Conservation (phyloP, 108 stramenopile genomes). For the Stephanodiscus triporus region DNA sequence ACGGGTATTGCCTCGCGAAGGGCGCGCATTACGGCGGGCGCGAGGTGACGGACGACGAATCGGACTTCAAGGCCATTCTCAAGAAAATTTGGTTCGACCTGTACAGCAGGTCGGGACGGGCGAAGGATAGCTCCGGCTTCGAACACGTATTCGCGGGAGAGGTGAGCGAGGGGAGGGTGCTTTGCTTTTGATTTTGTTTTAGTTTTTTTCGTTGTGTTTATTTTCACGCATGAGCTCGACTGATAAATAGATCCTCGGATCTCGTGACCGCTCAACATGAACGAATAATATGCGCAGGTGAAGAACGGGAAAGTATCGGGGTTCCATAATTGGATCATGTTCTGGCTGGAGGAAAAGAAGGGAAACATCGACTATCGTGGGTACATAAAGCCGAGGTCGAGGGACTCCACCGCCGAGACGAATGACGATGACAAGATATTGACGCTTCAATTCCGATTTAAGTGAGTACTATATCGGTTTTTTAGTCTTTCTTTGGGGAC, state of each 20-base stretch:
- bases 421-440: constrained; percentile 75
- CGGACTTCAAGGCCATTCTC: constrained; percentile 67
- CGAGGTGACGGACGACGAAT: constrained; percentile 51
- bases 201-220: too few relatives aligned
- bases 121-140: constrained; percentile 85
- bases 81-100: constrained; percentile 88
- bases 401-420: constrained; percentile 57
- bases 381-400: constrained; percentile 76
- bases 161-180: constrained; percentile 22
- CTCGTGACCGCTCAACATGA: too few relatives aligned
- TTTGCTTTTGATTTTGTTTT: too few relatives aligned
- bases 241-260: too few relatives aligned
- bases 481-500: neutral
- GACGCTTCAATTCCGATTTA: constrained; percentile 88
- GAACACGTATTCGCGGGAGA: constrained; percentile 96
- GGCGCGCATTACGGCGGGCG: constrained; percentile 47
- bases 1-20: constrained; percentile 71
- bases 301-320: constrained; percentile 73
- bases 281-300: too few relatives aligned
- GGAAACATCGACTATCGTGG: constrained; percentile 87
- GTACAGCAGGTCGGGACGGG: constrained; percentile 67
- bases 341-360: constrained; percentile 85
- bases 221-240: too few relatives aligned
- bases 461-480: too few relatives aligned
- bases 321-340: constrained; percentile 94